Conservation (phyloP, 352 stramenopile species). For the Peronospora destructor region DNA sequence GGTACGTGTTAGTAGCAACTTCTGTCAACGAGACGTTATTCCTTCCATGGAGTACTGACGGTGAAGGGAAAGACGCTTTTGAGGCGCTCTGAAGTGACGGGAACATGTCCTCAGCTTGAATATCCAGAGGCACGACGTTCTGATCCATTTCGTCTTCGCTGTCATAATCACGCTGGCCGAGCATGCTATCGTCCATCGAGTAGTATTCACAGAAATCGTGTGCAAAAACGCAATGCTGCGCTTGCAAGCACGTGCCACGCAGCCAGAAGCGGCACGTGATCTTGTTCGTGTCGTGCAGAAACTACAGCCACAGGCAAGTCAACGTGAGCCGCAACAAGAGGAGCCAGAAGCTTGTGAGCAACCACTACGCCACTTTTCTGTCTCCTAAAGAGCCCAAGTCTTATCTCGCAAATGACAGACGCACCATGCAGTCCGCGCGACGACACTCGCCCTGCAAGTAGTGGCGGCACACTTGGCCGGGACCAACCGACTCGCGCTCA, state of each 20-base stretch:
- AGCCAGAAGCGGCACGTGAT: constrained; percentile 85
- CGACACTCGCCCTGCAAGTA: constrained; percentile 77
- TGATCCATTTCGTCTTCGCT: constrained; percentile 68
- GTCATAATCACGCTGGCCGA: constrained; percentile 56
- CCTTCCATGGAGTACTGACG: constrained; percentile 9
- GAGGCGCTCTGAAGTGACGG: constrained; percentile 48
- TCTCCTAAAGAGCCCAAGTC: constrained; percentile 13
- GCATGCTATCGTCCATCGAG: constrained; percentile 39
- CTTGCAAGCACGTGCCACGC: constrained; percentile 69
- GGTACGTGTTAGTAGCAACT: constrained; percentile 12
- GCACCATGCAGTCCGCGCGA: constrained; percentile 80
- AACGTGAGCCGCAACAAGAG: constrained; percentile 24
- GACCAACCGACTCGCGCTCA: constrained; percentile 60
- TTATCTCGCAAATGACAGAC: constrained; percentile 26
- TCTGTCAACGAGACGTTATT: constrained; percentile 3
- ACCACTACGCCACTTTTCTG: constrained; percentile 8
- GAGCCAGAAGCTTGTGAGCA: constrained; percentile 19
- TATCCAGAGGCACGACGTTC: constrained; percentile 37
- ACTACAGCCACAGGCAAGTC: constrained; percentile 38
- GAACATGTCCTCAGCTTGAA: constrained; percentile 74
- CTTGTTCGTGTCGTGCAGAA: constrained; percentile 76
- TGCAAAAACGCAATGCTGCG: constrained; percentile 72
- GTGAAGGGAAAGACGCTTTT: constrained; percentile 6
- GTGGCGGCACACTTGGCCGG: constrained; percentile 73
- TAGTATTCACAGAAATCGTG: constrained; percentile 79